These are phyloP conservation scores for Alternaria viburni DNA, from an alignment of 2,329 filamentous ascomycete species.

Conservation along the genomic window DNA sequence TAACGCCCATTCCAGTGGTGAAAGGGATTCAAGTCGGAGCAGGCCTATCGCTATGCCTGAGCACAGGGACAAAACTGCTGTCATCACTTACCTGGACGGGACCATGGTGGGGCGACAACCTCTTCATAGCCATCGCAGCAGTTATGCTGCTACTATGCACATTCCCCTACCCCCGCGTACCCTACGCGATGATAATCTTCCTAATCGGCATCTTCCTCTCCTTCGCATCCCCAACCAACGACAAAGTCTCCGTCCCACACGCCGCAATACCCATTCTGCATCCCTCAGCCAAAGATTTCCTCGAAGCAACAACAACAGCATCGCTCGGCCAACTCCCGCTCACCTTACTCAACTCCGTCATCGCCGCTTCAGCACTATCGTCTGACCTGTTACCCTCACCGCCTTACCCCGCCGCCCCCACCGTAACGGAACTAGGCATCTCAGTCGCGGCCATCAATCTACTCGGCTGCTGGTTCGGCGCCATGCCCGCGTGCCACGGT, in stretches of 20 bases:
- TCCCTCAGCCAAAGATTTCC: constrained; percentile 58
- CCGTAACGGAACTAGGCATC: constrained; percentile 77
- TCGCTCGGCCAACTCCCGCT: constrained; percentile 87
- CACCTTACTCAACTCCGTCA: constrained; percentile 89
- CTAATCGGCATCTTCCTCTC: constrained; percentile 71
- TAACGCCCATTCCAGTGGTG: constrained; percentile 84
- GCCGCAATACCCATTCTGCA: constrained; percentile 55
- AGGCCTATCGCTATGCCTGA: constrained; percentile 80
- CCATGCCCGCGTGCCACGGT: constrained; percentile 95
- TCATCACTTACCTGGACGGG: constrained; percentile 70
- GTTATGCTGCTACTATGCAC: constrained; percentile 75
- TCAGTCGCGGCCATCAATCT: constrained; percentile 88
- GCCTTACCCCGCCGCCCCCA: constrained; percentile 62
- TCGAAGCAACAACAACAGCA: constrained; percentile 65
- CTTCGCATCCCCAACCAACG: constrained; percentile 45
- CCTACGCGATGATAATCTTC: constrained; percentile 80
- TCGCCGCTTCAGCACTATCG: constrained; percentile 83
- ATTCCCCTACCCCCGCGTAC: constrained; percentile 68
- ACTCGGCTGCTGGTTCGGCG: constrained; percentile 85
- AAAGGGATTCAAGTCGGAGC: constrained; percentile 96
- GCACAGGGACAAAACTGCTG: constrained; percentile 72
- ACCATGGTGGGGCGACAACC: constrained; percentile 75
- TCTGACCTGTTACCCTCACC: constrained; percentile 75
- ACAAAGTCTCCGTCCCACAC: constrained; percentile 55
- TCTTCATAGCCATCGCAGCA: constrained; percentile 75